phyloP scores from a whole-genome alignment of 2,329 filamentous ascomycete species.

The Clarireedia monteithiana region DNA sequence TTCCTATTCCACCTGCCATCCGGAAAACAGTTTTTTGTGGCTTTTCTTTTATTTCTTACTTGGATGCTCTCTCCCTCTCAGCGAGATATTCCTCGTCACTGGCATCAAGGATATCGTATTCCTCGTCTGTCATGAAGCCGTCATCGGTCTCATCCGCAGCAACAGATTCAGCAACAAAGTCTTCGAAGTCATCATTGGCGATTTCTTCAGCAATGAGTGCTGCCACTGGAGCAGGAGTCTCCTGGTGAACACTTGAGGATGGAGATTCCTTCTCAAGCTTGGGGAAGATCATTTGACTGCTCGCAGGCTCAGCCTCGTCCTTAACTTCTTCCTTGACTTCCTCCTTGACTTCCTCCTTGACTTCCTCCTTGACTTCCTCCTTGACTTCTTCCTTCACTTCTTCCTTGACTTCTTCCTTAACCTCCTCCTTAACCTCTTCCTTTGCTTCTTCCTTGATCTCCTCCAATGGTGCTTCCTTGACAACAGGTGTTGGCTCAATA shows the following conservation, averaged over 20 bases:
- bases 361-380: not conserved
- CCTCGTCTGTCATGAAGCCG: constrained; percentile 90
- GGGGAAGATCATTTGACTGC: constrained; percentile 89
- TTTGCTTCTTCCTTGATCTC: constrained; percentile 31
- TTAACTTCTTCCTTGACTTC: constrained; percentile 22
- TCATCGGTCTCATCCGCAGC: constrained; percentile 56
- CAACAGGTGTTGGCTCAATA: constrained; percentile 28
- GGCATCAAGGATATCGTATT: constrained; percentile 94
- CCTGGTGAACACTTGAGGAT: constrained; percentile 66
- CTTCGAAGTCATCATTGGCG: constrained; percentile 33
- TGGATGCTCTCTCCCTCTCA: constrained; percentile 35
- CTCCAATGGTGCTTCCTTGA: constrained; percentile 31
- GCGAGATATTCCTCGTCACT: constrained; percentile 77
- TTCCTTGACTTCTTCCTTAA: constrained; percentile 26
- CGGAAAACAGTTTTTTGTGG: constrained; percentile 5
- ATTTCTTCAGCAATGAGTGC: constrained; percentile 31
- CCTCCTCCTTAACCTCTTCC: constrained; percentile 26
- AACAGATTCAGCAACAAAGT: constrained; percentile 47
- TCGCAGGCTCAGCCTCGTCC: constrained; percentile 21
- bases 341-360: not conserved
- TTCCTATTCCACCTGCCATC: not conserved
- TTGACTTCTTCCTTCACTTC: constrained; percentile 14
- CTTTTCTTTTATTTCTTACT: constrained; percentile 19
- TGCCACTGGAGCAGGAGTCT: constrained; percentile 41
- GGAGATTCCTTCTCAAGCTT: constrained; percentile 93